Evolutionary conservation across 1,284 basidiomycete species (phyloP).

Genomic region (Gomphus bonarii): DNA sequence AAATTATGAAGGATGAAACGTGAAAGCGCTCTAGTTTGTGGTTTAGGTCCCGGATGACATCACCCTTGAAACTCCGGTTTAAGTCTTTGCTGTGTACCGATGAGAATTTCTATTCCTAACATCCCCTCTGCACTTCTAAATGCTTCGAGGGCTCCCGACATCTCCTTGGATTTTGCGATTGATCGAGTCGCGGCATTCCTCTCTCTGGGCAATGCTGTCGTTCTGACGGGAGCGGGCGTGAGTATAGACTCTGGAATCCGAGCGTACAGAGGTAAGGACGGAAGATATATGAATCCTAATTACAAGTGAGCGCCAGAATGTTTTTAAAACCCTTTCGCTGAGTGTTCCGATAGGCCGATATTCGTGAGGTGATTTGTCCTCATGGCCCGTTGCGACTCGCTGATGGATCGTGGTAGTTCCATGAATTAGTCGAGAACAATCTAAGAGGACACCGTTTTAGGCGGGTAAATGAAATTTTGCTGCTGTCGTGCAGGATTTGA

Average conservation of each 20-base stretch:
- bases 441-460: conserved; percentile 57
- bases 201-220: conserved; percentile 50
- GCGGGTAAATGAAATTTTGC: conserved; percentile 24
- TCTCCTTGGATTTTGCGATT: conserved; percentile 47
- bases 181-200: conserved; percentile 62
- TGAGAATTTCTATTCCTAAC: conserved; percentile 76
- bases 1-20: too few species aligned
- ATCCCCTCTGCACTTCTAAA: conserved; percentile 52
- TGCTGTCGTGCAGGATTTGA: not conserved
- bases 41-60: too few species aligned
- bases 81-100: conserved; percentile 21
- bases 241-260: conserved; percentile 89
- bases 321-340: not conserved
- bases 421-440: conserved; percentile 68
- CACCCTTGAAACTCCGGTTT: not conserved
- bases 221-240: conserved; percentile 85
- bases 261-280: conserved; percentile 77
- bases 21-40: too few species aligned
- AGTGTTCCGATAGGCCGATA: conserved; percentile 38
- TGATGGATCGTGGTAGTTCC: conserved; percentile 39
- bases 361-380: conserved; percentile 28
- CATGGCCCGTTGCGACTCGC: conserved; percentile 14
- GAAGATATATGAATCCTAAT: conserved; percentile 83
- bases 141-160: conserved; percentile 26
- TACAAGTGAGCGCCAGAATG: conserved; percentile 58